Evolutionary conservation across 1,139 yeast genomes (phyloP), one percentile per base, ranked within the genome.

Genomic region (Entelexis sorbosivorans): DNA sequence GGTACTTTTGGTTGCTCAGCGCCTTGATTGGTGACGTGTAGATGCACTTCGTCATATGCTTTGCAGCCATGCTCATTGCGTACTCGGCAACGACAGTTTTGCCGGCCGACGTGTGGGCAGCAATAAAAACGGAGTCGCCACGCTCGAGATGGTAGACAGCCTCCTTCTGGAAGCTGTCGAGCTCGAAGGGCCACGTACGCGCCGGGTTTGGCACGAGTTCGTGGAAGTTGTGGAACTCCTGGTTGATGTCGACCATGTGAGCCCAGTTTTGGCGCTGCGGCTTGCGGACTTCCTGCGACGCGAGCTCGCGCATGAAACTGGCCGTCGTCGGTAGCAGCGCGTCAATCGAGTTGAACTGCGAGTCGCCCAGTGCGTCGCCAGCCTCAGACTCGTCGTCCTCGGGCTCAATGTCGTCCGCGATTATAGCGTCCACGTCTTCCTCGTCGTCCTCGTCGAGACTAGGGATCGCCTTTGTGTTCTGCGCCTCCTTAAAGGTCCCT

Each of bases 101-200:
- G 71, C 99, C 99, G 7, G 98, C 98, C 24, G 96, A 89, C 0
- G 98, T 89, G 65, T 91, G 99, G 0, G 99, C 99, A 7, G 98
- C 96, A 3, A 91, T 97, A 66, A 91, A 86, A 2, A 91, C 99
- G 1, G 97, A 88, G 64, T 91, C 98, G 46, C 95, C 95, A 65
- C 89, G 94, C 64, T 91, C 99, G 58, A 91, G 75, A 69, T 91
- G 96, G 58, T 88, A 91, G 1, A 91, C 87, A 0, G 99, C 96
- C 63, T 93, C 96, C 64, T 93, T 89, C 67, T 91, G 99, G 69
- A 91, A 91, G 32, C 88, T 85, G 70, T 91, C 99, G 53, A 91
- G 73, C 59, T 84, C 89, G 62, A 91, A 91, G 0, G 98, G 97
- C 82, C 91, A 93, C 36, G 77, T 79, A 51, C 95, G 74, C 1